Evolutionary conservation across 208 protist species (phyloP).

Genomic region (Acanthamoeba royreba): DNA sequence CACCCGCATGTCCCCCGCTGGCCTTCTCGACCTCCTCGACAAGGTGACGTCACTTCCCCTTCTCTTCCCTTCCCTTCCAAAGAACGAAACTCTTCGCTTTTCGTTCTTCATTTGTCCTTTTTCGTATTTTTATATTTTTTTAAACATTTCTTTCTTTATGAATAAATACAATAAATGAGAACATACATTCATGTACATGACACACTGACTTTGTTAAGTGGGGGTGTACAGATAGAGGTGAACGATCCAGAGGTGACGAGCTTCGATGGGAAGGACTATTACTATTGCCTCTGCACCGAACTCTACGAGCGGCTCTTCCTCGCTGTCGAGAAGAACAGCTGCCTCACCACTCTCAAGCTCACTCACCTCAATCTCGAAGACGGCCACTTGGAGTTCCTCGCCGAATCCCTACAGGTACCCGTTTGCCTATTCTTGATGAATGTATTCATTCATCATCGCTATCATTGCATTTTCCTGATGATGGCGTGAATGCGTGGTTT

Average conservation of each 20-base stretch:
- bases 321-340: neutral
- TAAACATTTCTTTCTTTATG: neutral
- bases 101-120: neutral
- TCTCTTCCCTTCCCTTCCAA: neutral
- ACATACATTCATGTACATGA: neutral
- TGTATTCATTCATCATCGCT: neutral
- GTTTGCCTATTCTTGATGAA: neutral
- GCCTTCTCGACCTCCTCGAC: neutral
- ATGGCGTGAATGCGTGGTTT: neutral
- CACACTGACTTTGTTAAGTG: neutral
- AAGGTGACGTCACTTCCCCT: neutral
- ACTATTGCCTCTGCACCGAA: neutral
- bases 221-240: neutral
- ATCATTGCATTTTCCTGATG: neutral
- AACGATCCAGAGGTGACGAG: neutral
- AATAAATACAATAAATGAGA: neutral
- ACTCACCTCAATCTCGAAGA: neutral
- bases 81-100: neutral
- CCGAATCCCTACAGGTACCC: neutral
- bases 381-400: neutral
- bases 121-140: neutral
- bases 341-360: neutral
- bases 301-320: slow-evolving; percentile 15
- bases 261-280: neutral
- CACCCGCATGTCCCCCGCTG: neutral